Evolutionary conservation across 768 basidiomycete species (phyloP).

Genomic region (Vararia minispora): DNA sequence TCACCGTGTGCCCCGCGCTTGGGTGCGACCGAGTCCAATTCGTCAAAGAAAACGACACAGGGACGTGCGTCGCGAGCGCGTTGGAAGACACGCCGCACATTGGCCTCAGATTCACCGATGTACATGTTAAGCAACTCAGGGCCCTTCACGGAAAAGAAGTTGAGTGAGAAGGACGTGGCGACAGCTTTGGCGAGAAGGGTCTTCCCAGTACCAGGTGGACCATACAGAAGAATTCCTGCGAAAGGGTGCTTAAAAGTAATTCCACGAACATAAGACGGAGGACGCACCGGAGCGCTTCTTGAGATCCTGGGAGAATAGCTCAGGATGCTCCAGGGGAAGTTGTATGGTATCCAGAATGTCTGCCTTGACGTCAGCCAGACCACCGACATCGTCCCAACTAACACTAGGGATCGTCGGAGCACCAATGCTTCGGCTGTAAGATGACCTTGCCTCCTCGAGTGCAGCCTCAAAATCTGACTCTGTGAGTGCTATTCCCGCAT

Average conservation of each 20-base stretch:
- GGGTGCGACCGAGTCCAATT: conserved; percentile 89
- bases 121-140: conserved; percentile 97
- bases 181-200: conserved; percentile 94
- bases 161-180: conserved; percentile 87
- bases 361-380: conserved; percentile 72
- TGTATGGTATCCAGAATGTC: conserved; percentile 97
- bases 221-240: conserved; percentile 81
- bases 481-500: conserved; percentile 33
- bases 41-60: conserved; percentile 96
- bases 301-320: conserved; percentile 79
- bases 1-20: conserved; percentile 93
- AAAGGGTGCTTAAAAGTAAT: background rate
- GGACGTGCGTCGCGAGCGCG: conserved; percentile 85
- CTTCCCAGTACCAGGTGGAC: conserved; percentile 94
- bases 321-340: conserved; percentile 81
- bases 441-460: conserved; percentile 55
- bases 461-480: conserved; percentile 64
- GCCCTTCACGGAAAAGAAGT: conserved; percentile 96
- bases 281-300: conserved; percentile 86
- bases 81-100: conserved; percentile 88
- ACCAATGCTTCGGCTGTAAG: conserved; percentile 90
- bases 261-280: no score
- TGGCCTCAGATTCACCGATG: conserved; percentile 96
- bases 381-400: conserved; percentile 96
- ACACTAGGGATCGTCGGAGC: conserved; percentile 94